These are phyloP conservation scores for Sclerotinia nivalis DNA, from an alignment of 2,329 filamentous ascomycete genomes.

Conservation along the genomic window DNA sequence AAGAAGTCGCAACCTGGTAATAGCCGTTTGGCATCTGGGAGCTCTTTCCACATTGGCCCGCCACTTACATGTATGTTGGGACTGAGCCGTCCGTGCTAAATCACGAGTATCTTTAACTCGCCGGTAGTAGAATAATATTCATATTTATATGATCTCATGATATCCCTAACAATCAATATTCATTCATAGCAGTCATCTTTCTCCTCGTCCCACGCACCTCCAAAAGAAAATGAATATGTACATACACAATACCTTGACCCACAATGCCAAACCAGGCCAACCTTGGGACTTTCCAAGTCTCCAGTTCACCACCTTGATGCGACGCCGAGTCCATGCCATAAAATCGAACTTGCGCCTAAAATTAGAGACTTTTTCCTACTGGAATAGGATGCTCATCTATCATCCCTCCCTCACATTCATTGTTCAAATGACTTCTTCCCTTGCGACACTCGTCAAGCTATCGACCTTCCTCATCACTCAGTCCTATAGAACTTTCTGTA, in stretches of 20 bases:
- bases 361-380: conserved; percentile 5
- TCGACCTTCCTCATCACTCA: conserved; percentile 43
- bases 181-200: conserved; percentile 28
- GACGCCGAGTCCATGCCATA: conserved; percentile 36
- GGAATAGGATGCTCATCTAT: conserved; percentile 10
- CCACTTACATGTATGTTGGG: not conserved
- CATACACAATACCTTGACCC: conserved; percentile 33
- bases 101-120: no score
- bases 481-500: conserved; percentile 98
- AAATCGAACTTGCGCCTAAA: conserved; percentile 24
- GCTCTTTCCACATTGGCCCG: not conserved
- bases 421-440: not conserved
- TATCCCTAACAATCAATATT: conserved; percentile 27
- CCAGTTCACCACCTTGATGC: conserved; percentile 24
- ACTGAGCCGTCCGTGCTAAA: not conserved
- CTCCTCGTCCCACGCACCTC: conserved; percentile 17
- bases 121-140: conserved; percentile 29
- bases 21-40: not conserved
- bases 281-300: conserved; percentile 19
- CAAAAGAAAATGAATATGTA: conserved; percentile 36
- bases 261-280: conserved; percentile 24
- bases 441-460: not conserved
- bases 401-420: not conserved
- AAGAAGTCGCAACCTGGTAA: not conserved
- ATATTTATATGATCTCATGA: conserved; percentile 29